Conservation (phyloP, 2,329 filamentous ascomycete species). For the Phoma sp. region DNA sequence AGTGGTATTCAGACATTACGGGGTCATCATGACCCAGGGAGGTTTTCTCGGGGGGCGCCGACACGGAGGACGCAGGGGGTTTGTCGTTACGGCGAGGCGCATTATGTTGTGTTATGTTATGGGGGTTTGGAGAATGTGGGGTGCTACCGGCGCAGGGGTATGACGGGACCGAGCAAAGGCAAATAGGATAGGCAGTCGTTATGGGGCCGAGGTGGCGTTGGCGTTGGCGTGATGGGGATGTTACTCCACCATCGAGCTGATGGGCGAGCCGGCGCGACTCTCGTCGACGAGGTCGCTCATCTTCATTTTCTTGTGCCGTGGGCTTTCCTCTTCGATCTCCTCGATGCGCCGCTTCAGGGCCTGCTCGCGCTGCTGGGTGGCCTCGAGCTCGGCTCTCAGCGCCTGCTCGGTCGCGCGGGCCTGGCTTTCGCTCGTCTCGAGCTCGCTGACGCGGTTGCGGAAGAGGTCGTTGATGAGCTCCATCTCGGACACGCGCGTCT, state of each 20-base stretch:
- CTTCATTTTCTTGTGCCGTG: constrained; percentile 63
- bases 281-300: constrained; percentile 63
- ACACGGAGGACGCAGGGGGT: constrained; percentile 10
- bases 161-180: constrained; percentile 6
- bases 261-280: constrained; percentile 46
- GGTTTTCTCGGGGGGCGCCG: constrained; percentile 33
- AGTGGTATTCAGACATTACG: constrained; percentile 47
- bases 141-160: constrained; percentile 6
- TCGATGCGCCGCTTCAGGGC: constrained; percentile 83
- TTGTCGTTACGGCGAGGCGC: neutral
- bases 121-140: neutral
- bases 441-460: constrained; percentile 70
- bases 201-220: too few species aligned
- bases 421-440: constrained; percentile 77
- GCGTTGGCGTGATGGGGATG: too few species aligned
- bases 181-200: constrained; percentile 6
- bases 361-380: constrained; percentile 79
- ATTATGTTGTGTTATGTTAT: neutral
- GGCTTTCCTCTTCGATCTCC: constrained; percentile 61
- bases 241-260: constrained; percentile 42
- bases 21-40: constrained; percentile 38
- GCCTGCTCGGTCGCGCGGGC: constrained; percentile 65
- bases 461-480: constrained; percentile 88
- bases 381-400: constrained; percentile 70
- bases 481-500: constrained; percentile 92